A percentile compares a stretch with the other conserved stretches of the same genome.
Conservation (phyloP, 257 asterid genomes). For the Penstemon newberryi region DNA sequence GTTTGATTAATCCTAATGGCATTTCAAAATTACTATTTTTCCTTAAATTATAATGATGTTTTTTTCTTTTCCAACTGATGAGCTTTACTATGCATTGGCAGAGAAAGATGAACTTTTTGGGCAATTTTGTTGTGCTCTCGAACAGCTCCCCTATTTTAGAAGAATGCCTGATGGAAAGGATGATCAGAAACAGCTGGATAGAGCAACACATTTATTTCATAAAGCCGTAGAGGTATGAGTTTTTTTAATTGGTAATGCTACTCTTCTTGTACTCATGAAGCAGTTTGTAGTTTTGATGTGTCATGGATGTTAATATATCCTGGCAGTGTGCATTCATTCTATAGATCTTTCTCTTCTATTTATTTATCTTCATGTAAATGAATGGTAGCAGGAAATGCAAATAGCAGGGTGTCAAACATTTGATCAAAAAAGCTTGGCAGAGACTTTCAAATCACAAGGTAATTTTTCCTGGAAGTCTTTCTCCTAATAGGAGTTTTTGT, state of each 20-base stretch:
- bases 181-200: slow-evolving; percentile 70
- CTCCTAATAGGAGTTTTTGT: background rate
- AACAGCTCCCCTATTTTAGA: slow-evolving; percentile 58
- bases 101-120: slow-evolving; percentile 80
- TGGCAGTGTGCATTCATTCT: too few species aligned
- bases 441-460: slow-evolving; percentile 82
- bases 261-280: background rate
- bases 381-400: slow-evolving; percentile 66
- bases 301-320: too few species aligned
- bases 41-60: slow-evolving; percentile 2
- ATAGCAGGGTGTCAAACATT: slow-evolving; percentile 53
- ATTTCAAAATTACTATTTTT: background rate
- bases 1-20: background rate
- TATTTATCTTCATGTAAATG: slow-evolving; percentile 21
- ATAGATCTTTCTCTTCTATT: background rate
- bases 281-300: slow-evolving; percentile 14
- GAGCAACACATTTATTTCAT: slow-evolving; percentile 59
- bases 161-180: slow-evolving; percentile 70
- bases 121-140: slow-evolving; percentile 71
- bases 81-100: slow-evolving; percentile 34
- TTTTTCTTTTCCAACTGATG: slow-evolving; percentile 1
- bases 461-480: slow-evolving; percentile 1
- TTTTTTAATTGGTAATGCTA: background rate
- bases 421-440: slow-evolving; percentile 61
- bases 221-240: slow-evolving; percentile 64